Evolutionary conservation across 352 stramenopile genomes (phyloP).

Genomic region (Phytophthora litchii): DNA sequence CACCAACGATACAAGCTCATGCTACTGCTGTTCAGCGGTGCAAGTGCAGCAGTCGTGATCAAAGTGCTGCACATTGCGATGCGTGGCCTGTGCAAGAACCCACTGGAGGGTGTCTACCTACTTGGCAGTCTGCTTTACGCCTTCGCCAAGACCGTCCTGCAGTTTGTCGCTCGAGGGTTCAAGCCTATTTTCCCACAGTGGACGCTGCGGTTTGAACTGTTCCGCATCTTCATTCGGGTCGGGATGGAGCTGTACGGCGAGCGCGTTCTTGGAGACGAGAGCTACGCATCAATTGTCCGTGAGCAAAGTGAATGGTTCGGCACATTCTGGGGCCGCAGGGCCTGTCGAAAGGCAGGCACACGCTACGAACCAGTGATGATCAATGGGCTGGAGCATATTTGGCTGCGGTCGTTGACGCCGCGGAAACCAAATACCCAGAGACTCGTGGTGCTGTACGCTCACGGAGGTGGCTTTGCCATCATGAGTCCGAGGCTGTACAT

Average conservation of each 20-base stretch:
- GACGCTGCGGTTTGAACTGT: slow-evolving; percentile 50
- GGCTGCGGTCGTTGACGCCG: slow-evolving; percentile 24
- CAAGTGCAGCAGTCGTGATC: slow-evolving; percentile 16
- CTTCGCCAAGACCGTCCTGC: slow-evolving; percentile 22
- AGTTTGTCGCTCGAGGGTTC: slow-evolving; percentile 33
- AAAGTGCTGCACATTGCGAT: slow-evolving; percentile 32
- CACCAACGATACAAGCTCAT: slow-evolving; percentile 23
- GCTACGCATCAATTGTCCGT: slow-evolving; percentile 37
- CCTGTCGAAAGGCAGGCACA: slow-evolving; percentile 23
- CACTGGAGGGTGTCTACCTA: slow-evolving; percentile 29
- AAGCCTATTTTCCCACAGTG: slow-evolving; percentile 42
- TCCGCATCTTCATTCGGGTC: slow-evolving; percentile 31
- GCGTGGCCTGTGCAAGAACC: slow-evolving; percentile 33
- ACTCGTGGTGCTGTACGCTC: slow-evolving; percentile 44
- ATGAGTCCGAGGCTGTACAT: slow-evolving; percentile 51
- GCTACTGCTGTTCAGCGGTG: slow-evolving; percentile 16
- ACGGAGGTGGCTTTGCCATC: slow-evolving; percentile 55
- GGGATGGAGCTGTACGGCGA: slow-evolving; percentile 38
- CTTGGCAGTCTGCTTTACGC: slow-evolving; percentile 26
- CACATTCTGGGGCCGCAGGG: slow-evolving; percentile 27
- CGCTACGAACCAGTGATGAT: slow-evolving; percentile 28
- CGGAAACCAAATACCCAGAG: slow-evolving; percentile 13
- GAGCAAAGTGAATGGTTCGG: slow-evolving; percentile 34
- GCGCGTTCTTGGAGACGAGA: slow-evolving; percentile 26
- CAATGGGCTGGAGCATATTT: slow-evolving; percentile 46